Evolutionary conservation across 192 early-diverging fungal species (phyloP), one percentile per base, ranked within the genome.

Genomic region (Podila minutissima): DNA sequence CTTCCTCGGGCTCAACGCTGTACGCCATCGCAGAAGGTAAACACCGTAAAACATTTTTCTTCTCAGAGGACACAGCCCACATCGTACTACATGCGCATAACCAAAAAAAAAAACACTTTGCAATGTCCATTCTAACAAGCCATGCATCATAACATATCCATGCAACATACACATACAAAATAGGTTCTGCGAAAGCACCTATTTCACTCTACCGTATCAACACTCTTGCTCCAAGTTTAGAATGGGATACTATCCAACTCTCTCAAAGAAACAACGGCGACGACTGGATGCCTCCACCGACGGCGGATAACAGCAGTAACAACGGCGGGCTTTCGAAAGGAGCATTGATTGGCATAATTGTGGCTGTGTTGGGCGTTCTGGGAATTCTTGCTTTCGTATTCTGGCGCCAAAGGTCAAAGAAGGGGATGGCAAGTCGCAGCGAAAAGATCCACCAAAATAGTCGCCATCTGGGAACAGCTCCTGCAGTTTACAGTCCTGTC

Each of bases 21-120:
- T 53, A 53, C n/a, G 50, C 50, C 19, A 53, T 53, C n/a, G 50
- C 50, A 7, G 50, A 53, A 53, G 50, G 50, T 53, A 53, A 37
- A 35, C n/a, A 29, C 3, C 33, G 33, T 35, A 35, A 4, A 37
- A 37, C 9, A 37, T 37, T 37, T 37, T 37, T 37, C 35, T 37
- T 37, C 35, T 37, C 35, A 37, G 35, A 37, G 35, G 35, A 37
- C 35, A 37, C 35, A 37, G 35, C 35, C 35, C 35, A 37, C 35
- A 37, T 11, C 35, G 10, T 6, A 3, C 9, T 10, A 1, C 1
- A 37, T 37, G 35, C 35, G 10, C 35, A 37, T 11, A 53, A 53
- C 50, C 20, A n/a, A 53, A 19, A 53, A 53, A 19, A 20, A 37
- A 37, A 37, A 37, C 9, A 1, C 35, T 37, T 37, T 37, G 10